Conservation (phyloP, 345 rosid species). For the Melastoma malabathricum region DNA sequence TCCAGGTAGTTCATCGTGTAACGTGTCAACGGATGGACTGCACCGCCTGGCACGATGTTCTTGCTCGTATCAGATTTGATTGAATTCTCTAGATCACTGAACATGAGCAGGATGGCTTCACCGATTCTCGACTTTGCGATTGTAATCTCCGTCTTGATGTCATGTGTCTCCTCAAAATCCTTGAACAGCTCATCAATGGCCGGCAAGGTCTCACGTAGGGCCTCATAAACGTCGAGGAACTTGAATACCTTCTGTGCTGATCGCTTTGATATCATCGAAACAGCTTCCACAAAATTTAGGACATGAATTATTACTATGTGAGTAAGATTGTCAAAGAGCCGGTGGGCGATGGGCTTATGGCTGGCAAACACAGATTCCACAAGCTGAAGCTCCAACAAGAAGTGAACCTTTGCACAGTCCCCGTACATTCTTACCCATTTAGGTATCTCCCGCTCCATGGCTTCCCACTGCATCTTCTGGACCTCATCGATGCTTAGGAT, state of each 20-base stretch:
- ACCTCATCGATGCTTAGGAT: slow-evolving; percentile 70
- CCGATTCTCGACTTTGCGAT: slow-evolving; percentile 49
- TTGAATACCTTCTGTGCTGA: slow-evolving; percentile 75
- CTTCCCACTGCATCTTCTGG: slow-evolving; percentile 67
- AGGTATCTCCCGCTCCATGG: slow-evolving; percentile 58
- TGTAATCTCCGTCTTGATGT: slow-evolving; percentile 37
- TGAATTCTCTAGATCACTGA: slow-evolving; percentile 58
- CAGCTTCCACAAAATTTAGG: slow-evolving; percentile 62
- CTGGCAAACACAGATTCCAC: slow-evolving; percentile 30
- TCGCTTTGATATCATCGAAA: slow-evolving; percentile 50
- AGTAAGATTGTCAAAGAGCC: slow-evolving; percentile 36
- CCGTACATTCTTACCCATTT: slow-evolving; percentile 51
- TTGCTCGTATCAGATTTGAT: slow-evolving; percentile 57
- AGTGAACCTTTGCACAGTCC: slow-evolving; percentile 39
- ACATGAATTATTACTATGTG: slow-evolving; percentile 48
- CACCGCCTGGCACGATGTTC: slow-evolving; percentile 73
- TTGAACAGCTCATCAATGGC: slow-evolving; percentile 27
- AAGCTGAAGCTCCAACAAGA: slow-evolving; percentile 45
- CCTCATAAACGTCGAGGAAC: slow-evolving; percentile 65
- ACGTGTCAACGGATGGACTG: slow-evolving; percentile 80
- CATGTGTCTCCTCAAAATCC: slow-evolving; percentile 23
- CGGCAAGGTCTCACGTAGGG: slow-evolving; percentile 38
- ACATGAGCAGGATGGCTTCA: slow-evolving; percentile 52
- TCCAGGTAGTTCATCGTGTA: slow-evolving; percentile 79
- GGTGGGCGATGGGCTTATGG: slow-evolving; percentile 13